phyloP scores from a whole-genome alignment of 163 green algal genomes.

The Trebouxia gelatinosa region DNA sequence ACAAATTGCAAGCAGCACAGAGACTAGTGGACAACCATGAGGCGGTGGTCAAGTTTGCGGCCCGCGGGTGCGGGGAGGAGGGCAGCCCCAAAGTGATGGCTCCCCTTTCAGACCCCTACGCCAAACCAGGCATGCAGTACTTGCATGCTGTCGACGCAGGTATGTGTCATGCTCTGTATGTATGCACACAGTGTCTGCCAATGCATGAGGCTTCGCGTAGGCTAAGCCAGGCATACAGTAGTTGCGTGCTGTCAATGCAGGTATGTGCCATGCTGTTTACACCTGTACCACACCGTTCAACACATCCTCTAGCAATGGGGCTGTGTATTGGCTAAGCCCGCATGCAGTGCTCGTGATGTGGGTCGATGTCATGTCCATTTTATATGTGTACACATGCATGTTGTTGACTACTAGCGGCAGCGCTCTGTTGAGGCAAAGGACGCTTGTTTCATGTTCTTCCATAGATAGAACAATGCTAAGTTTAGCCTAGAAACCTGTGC shows the following conservation, averaged over 20 bases:
- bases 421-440: too few species aligned
- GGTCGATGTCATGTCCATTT: too few species aligned
- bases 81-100: constrained; percentile 69
- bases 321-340: too few species aligned
- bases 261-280: too few species aligned
- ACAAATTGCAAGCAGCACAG: constrained; percentile 42
- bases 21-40: constrained; percentile 66
- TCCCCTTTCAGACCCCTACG: constrained; percentile 80
- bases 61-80: constrained; percentile 70
- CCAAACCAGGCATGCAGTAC: constrained; percentile 54
- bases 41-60: constrained; percentile 78
- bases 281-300: too few species aligned
- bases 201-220: background rate
- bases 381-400: too few species aligned
- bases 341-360: too few species aligned
- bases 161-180: background rate
- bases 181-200: background rate
- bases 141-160: constrained; percentile 50
- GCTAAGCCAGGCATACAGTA: background rate
- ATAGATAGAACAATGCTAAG: too few species aligned
- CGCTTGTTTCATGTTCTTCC: too few species aligned
- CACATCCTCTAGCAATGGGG: too few species aligned
- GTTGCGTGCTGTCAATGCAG: background rate
- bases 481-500: too few species aligned
- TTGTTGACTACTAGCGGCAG: too few species aligned